These are phyloP conservation scores for Mucor plumbeus DNA, from an alignment of 371 early-diverging fungal genomes.

Conservation along the genomic window DNA sequence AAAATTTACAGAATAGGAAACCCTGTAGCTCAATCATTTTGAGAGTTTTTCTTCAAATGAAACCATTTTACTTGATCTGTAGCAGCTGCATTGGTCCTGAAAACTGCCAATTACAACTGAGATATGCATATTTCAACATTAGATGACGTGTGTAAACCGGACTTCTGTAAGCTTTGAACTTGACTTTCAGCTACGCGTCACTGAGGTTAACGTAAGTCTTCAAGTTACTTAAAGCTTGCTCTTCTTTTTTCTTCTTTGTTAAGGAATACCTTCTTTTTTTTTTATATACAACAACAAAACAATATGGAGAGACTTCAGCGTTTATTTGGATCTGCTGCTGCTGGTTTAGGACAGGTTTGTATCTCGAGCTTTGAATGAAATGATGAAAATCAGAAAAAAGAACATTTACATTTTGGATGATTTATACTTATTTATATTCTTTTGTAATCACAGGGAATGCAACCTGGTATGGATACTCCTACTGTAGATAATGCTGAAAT, in stretches of 20 bases:
- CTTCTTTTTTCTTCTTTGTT: neutral
- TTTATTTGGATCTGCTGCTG: conserved; percentile 68
- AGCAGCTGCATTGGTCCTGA: neutral
- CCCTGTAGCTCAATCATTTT: neutral
- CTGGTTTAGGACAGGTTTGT: conserved; percentile 51
- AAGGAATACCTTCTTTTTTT: neutral
- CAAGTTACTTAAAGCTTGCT: neutral
- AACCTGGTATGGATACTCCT: conserved; percentile 86
- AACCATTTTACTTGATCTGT: neutral
- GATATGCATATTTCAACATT: neutral
- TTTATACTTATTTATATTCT: neutral
- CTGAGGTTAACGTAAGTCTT: conserved; percentile 8
- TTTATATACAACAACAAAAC: neutral
- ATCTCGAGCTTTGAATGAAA: neutral
- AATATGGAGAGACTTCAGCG: conserved; percentile 77
- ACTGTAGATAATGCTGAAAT: conserved; percentile 98
- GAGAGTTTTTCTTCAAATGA: neutral
- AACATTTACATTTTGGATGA: neutral
- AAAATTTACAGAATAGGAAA: neutral
- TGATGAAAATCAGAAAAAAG: too few species aligned
- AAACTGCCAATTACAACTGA: neutral
- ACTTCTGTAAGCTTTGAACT: neutral
- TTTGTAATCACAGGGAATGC: conserved; percentile 43
- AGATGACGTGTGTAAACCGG: conserved; percentile 6
- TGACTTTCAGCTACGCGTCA: conserved; percentile 11